Conservation (phyloP, 2,329 filamentous ascomycete genomes). For the Penicillium sp. region DNA sequence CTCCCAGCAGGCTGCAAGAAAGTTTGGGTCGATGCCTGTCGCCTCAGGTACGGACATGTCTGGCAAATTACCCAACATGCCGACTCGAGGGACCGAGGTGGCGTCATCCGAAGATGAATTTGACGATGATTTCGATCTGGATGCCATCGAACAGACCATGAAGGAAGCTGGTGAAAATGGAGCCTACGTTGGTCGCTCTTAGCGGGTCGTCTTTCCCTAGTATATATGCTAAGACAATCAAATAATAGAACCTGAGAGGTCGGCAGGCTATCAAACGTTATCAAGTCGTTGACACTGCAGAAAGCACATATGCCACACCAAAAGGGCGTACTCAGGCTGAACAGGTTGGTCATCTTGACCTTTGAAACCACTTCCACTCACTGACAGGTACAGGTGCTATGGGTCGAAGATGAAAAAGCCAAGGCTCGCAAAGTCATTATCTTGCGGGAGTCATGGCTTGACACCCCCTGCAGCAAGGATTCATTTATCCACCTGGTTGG, state of each 20-base stretch:
- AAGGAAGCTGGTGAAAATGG: slow-evolving; percentile 62
- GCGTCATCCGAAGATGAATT: slow-evolving; percentile 66
- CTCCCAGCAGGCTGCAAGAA: slow-evolving; percentile 19
- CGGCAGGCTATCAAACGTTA: slow-evolving; percentile 79
- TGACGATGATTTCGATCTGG: slow-evolving; percentile 63
- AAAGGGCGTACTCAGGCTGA: slow-evolving; percentile 61
- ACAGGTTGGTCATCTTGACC: slow-evolving; percentile 58
- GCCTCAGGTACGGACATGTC: neutral
- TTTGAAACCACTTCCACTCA: slow-evolving; percentile 2
- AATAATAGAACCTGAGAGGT: slow-evolving; percentile 61
- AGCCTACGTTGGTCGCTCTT: slow-evolving; percentile 61
- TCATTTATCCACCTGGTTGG: slow-evolving; percentile 86
- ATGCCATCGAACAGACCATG: slow-evolving; percentile 61
- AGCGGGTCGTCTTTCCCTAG: slow-evolving; percentile 29
- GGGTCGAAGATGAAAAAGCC: slow-evolving; percentile 75
- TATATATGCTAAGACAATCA: slow-evolving; percentile 60
- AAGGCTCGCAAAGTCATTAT: slow-evolving; percentile 66
- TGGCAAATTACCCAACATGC: slow-evolving; percentile 5
- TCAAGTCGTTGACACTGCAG: slow-evolving; percentile 69
- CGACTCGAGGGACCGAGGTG: slow-evolving; percentile 27
- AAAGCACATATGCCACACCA: slow-evolving; percentile 64
- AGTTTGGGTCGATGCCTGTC: slow-evolving; percentile 5
- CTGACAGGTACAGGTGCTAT: slow-evolving; percentile 60
- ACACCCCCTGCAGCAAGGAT: slow-evolving; percentile 70
- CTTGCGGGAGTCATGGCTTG: slow-evolving; percentile 81